Evolutionary conservation across 2,329 filamentous ascomycete genomes (phyloP), one percentile per base, ranked within the genome.

Genomic region (Zarea fungicola): DNA sequence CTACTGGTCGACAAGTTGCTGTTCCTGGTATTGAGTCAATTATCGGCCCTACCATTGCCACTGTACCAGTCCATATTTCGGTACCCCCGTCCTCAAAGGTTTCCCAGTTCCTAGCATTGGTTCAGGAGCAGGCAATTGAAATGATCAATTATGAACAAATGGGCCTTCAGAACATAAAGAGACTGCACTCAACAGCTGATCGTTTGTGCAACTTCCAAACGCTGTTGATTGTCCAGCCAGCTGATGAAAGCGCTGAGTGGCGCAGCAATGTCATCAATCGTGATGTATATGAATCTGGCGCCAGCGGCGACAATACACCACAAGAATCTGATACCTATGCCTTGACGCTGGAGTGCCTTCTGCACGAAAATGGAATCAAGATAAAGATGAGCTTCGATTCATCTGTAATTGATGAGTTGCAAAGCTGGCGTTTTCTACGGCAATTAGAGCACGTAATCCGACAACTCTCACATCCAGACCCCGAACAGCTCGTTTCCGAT

Each of bases 1-100:
- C 61, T 1, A 55, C 54, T 2, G 63, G 63, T 9, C 56, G 62
- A 6, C 54, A 62, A 16, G 58, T 55, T 1, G 46, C 54, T 1
- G 44, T 66, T 1, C 25, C 5, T 18, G 49, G 49, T 16, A 47
- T 51, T 23, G 43, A 51, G 13, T 18, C 25, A 10, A 28, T 50
- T 10, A 10, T 40, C 10, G 51, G 47, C 1, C 51, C 51, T 31
- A 50, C 51, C 2, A 34, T 53, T 42, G 47, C 51, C 2, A 53
- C 51, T 2, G 26, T 53, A 14, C 51, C 50, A 3, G 10, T 52
- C 16, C 32, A 26, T 11, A 49, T 57, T 5, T 25, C 16, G 1
- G 21, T 57, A 14, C 46, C 54, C 18, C 49, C 42, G 46, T 31
- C 40, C 11, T 34, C 36, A n/a, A 11, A 29, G 14, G 35, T 51